These are phyloP conservation scores for Sorghum bicolor DNA, from an alignment of 176 grass and related monocot genomes.

Conservation along the genomic window DNA sequence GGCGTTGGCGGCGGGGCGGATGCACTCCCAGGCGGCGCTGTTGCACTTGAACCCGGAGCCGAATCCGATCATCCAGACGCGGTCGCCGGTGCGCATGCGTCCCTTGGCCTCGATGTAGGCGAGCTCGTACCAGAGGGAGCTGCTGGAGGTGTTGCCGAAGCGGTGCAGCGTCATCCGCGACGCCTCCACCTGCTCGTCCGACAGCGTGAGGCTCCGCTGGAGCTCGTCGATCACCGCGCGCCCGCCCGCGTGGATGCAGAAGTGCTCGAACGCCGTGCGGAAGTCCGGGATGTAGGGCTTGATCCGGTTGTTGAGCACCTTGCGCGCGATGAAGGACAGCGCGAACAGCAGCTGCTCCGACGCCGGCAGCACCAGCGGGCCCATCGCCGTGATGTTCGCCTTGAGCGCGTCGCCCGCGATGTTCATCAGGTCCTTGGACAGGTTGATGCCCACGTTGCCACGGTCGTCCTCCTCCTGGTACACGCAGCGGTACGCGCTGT, in stretches of 20 bases:
- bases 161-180: constrained; percentile 79
- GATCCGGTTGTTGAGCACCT: constrained; percentile 33
- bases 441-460: constrained; percentile 46
- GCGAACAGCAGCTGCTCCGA: constrained; percentile 70
- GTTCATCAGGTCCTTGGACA: constrained; percentile 64
- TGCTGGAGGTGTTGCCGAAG: constrained; percentile 67
- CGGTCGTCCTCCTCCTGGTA: constrained; percentile 57
- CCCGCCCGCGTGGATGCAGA: constrained; percentile 93
- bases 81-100: constrained; percentile 42
- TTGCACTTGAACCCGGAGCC: constrained; percentile 92
- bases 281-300: constrained; percentile 88
- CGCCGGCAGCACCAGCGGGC: constrained; percentile 51
- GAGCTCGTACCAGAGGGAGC: constrained; percentile 73
- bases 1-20: constrained; percentile 32
- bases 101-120: constrained; percentile 71
- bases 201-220: constrained; percentile 56
- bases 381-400: constrained; percentile 68
- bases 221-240: constrained; percentile 93
- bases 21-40: constrained; percentile 84
- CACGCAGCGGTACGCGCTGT: constrained; percentile 53
- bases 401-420: constrained; percentile 58
- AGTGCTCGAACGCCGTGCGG: constrained; percentile 87
- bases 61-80: constrained; percentile 65
- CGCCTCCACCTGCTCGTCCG: constrained; percentile 69
- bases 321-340: constrained; percentile 45